Evolutionary conservation across 805 yeast genomes (phyloP), one percentile per base, ranked within the genome.

Genomic region (Sugiyamaella marilandica): DNA sequence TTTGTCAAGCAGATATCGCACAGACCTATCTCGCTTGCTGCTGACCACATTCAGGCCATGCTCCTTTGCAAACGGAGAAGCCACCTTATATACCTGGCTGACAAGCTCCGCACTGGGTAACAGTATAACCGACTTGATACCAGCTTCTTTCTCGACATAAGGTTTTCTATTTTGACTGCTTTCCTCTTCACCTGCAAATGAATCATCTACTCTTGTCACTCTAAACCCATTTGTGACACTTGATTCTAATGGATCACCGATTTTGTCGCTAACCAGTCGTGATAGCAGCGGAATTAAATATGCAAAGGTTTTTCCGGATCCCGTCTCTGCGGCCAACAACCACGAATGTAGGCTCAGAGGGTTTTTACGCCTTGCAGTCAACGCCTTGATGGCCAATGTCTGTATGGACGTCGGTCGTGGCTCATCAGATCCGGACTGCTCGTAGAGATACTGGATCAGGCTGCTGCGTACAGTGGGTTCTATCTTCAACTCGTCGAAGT

Each of bases 281-380:
- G 45, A 85, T 36, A 91, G 57, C 34, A 92, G 57, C 0, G 96
- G 91, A 0, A 86, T 81, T 55, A 94, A 65, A 63, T 91, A 92
- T 0, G 97, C 90, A 83, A 96, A 82, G 0, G 99, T 92, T 65
- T 92, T 92, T 8, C 99, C 99, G 0, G 96, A 85, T 0, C 99
- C 99, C 0, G 99, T 92, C 66, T 94, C 98, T 2, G 97, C 96
- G 0, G 98, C 97, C 51, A 92, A 68, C 1, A 94, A 81, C 72
- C 81, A 88, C 0, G 84, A 77, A 58, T 82, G 81, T 47, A 82
- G 50, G 35, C 41, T 47, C 45, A 36, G 53, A 52, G 18, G 56
- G 54, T 35, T 55, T 10, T 61, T 51, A 4, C 67, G 62, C 19
- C 72, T 65, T 41, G 76, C 70, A 3, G 78, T 67, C 49, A 81